Evolutionary conservation across 352 stramenopile species (phyloP), one percentile per base, ranked within the genome.

Genomic region (Peronosclerospora sorghi): DNA sequence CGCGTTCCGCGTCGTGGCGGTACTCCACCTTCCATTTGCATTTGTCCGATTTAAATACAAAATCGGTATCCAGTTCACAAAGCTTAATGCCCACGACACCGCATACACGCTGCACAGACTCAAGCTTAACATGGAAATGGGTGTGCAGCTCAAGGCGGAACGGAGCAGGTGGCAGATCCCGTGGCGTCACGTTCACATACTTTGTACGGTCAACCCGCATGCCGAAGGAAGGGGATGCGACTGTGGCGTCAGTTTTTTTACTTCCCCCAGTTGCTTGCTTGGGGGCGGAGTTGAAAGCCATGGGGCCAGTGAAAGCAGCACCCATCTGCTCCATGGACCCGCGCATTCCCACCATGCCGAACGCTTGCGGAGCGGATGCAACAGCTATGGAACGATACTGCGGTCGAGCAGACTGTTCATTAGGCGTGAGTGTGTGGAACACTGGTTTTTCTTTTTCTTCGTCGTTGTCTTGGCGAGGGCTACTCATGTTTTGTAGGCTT

Each of bases 1-100:
- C 76, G 38, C 75, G 73, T 51, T 83, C 72, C 12, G 60, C 54
- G 37, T 62, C 62, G 35, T 65, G 70, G 3, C 76, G 73, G 61
- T 81, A 84, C 36, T 83, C 68, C 32, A 89, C 76, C 58, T 89
- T 92, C 79, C 79, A 92, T 62, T 92, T 92, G 66, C 76, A 87
- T 64, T 92, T 92, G 50, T 81, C 62, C 6, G 62, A 57, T 51
- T 92, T 86, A 54, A 92, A 92, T 47, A 66, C 63, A 41, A 84
- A 92, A 50, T 92, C 79, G 41, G 79, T 86, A 58, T 87, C 79
- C 26, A 92, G 54, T 42, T 89, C 76, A 43, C 72, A 87, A 7
- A 92, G 59, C 65, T 89, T 92, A 28, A 74, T 78, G 21, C 79
- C 73, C 20, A 92, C 59, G 13, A 86, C 62, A 10, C 65, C 71